Base-by-base conservation (phyloP, 805 yeast genomes). In the Candida tammaniensis region DNA sequence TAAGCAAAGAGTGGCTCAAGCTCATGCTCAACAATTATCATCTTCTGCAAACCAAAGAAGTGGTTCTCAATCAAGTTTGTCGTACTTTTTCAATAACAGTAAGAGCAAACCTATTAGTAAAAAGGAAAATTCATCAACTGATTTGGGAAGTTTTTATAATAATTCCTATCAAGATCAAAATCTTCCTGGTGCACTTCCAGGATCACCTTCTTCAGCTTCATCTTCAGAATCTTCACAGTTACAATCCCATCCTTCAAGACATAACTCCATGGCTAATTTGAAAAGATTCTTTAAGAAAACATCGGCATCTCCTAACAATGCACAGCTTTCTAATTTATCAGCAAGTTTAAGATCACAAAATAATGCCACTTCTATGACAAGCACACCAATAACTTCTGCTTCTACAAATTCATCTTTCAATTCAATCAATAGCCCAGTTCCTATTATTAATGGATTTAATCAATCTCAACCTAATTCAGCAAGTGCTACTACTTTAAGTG, bases 181-280 rank as follows among this genome's bases (percentile, higher is more conserved):
- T 27, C 42, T 52, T 21, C 47, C 54, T 10, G n/a, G n/a, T n/a
- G 9, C 26, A 4, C 10, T 30, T 7, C 22, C 32, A 8, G 39
- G 53, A 17, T 58, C 67, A 17, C 67, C 68, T 0, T 51, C 60
- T 36, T 47, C 68, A 3, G 25, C 64, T 44, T 44, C 62, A 36
- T 55, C 76, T 41, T 43, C 60, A 40, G 69, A 66, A 21, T 67
- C 69, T 6, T 11, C 26, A 7, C 35, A 30, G 12, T n/a, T 14
- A 12, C 23, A 27, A 17, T 28, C 15, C 50, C 31, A 34, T 25
- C 72, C 61, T 32, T 63, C 83, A 2, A 72, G 83, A 42, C 89
- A 83, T 55, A 79, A 84, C 28, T 82, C 89, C 6, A 82, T 84
- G 81, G 88, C 84, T 12, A 85, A 83, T 54, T 57, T 84, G 49